Evolutionary conservation across 1,284 basidiomycete species (phyloP), one percentile per base, ranked within the genome.

Genomic region (Trichosporon inkin): DNA sequence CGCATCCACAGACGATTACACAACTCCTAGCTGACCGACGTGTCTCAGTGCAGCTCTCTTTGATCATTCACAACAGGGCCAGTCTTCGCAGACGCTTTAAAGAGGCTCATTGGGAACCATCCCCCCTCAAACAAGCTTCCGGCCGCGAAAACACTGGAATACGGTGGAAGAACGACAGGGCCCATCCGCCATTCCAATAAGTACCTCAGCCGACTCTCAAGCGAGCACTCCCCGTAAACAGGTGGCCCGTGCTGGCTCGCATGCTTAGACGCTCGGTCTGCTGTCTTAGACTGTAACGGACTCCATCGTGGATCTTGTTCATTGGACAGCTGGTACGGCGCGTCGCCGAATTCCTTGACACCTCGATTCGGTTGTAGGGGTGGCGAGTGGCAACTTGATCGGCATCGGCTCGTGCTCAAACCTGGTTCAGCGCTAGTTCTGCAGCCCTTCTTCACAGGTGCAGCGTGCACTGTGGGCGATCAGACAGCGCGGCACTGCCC

Each of bases 331-430:
- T 17, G 16, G 44, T 16, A 14, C 22, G 3, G 16, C 10, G 44
- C 22, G 28, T 24, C 22, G 17, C 19, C n/a, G 13, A 22, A 14
- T 4, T 6, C 14, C 17, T 49, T 28, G 22, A 24, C 24, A 19
- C 44, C 28, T 17, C 22, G 22, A 32, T 24, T 49, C 10, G 16
- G 16, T 32, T 14, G 22, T 49, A 49, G 28, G n/a, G 44, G 44
- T 49, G 44, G 44, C 44, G 28, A 24, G 44, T 49, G 44, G 44
- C 44, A 49, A 22, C 28, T 49, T 49, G 44, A 49, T 49, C 10
- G 44, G 22, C 44, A 24, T 32, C 44, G 44, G 22, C n/a, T 32
- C 24, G 44, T 49, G 44, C 44, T 49, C 22, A 7, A 49, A 22
- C 28, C 14, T 28, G 24, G 22, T n/a, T n/a, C 44, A 49, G 44